Evolutionary conservation across 148 eudicot genomes (phyloP).

Genomic region (Fallopia convolvulus): DNA sequence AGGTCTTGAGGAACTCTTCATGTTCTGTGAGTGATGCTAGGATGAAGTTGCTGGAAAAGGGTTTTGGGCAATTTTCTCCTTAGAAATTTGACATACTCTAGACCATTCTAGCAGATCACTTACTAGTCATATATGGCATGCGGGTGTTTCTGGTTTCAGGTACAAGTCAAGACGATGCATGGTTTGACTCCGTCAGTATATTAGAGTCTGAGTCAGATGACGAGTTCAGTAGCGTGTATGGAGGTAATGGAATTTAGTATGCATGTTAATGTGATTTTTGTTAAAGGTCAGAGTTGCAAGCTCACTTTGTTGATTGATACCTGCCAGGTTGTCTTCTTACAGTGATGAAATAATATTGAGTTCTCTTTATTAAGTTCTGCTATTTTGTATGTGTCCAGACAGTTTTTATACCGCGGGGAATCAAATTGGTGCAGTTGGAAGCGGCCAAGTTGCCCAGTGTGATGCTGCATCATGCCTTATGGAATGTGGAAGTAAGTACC

Average conservation of each 20-base stretch:
- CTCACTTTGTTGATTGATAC: neutral
- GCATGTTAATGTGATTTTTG: neutral
- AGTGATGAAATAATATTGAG: neutral
- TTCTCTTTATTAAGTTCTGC: slow-evolving; percentile 2
- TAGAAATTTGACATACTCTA: neutral
- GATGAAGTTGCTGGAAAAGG: neutral
- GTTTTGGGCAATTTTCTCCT: neutral
- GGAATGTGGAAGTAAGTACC: slow-evolving; percentile 36
- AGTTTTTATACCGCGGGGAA: slow-evolving; percentile 18
- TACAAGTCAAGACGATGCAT: slow-evolving; percentile 46
- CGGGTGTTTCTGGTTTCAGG: slow-evolving; percentile 20
- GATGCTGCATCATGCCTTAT: slow-evolving; percentile 43
- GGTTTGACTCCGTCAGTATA: slow-evolving; percentile 49
- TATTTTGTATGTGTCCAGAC: slow-evolving; percentile 17
- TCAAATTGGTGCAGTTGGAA: slow-evolving; percentile 21
- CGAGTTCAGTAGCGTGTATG: slow-evolving; percentile 50
- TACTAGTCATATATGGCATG: neutral
- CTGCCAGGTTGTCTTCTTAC: neutral
- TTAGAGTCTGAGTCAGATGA: slow-evolving; percentile 70
- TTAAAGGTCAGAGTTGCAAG: neutral
- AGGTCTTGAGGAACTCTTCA: neutral
- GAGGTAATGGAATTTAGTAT: slow-evolving; percentile 29
- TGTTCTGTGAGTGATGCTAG: neutral
- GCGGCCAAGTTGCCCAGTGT: slow-evolving; percentile 42
- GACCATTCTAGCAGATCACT: neutral